phyloP scores from a whole-genome alignment of 371 early-diverging fungal genomes.

The Lichtheimia hyalospora region DNA sequence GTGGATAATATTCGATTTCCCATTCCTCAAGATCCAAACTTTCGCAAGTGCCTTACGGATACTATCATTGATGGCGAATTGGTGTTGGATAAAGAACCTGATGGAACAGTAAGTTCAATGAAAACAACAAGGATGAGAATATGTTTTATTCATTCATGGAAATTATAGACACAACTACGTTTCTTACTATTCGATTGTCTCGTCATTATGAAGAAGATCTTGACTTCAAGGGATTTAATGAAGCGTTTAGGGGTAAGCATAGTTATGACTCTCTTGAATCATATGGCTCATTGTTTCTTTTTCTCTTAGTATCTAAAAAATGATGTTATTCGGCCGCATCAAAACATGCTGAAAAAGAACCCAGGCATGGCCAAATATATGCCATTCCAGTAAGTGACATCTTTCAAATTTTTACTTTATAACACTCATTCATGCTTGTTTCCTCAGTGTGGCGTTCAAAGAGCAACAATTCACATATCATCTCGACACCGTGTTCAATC shows the following conservation, averaged over 20 bases:
- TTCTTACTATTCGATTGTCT: conserved; percentile 81
- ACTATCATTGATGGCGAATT: conserved; percentile 94
- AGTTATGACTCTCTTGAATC: not conserved
- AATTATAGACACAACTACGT: conserved; percentile 22
- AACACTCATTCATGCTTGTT: not conserved
- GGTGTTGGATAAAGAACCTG: conserved; percentile 69
- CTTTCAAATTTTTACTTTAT: too few relatives aligned
- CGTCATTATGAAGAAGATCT: conserved; percentile 47
- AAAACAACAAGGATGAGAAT: too few relatives aligned
- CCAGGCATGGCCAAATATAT: conserved; percentile 38
- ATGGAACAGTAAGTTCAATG: not conserved
- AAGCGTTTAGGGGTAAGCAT: conserved; percentile 74
- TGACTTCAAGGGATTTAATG: conserved; percentile 57
- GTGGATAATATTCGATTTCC: conserved; percentile 73
- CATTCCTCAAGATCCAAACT: conserved; percentile 43
- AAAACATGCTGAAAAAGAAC: conserved; percentile 44
- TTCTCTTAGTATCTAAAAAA: conserved; percentile 59
- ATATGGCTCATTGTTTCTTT: conserved; percentile 2
- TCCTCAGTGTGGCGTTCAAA: conserved; percentile 64
- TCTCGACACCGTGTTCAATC: conserved; percentile 57
- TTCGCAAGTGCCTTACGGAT: conserved; percentile 58
- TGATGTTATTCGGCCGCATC: conserved; percentile 72
- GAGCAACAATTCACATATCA: conserved; percentile 72
- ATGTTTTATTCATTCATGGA: too few relatives aligned
- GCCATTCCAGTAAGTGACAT: conserved; percentile 64